Evolutionary conservation across 768 basidiomycete species (phyloP).

Genomic region (Amanita inopinata): DNA sequence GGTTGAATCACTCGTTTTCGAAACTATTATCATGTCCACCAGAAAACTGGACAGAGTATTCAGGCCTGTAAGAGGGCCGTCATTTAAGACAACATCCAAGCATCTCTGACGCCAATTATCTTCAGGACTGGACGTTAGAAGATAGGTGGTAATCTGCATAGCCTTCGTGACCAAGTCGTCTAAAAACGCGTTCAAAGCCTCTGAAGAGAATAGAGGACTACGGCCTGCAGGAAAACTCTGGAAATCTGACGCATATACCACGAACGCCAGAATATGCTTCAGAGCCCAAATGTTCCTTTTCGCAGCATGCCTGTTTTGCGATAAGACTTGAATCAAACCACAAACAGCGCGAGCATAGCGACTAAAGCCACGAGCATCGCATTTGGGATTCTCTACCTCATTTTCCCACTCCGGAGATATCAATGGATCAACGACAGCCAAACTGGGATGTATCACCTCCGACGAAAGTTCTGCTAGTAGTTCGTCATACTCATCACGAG

Average conservation of each 20-base stretch:
- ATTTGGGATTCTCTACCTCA: conserved; percentile 11
- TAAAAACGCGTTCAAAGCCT: conserved; percentile 24
- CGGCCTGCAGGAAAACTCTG: conserved; percentile 38
- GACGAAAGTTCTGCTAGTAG: conserved; percentile 38
- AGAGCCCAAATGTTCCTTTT: conserved; percentile 56
- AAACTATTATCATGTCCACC: conserved; percentile 20
- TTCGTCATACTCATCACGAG: conserved; percentile 31
- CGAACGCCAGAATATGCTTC: conserved; percentile 56
- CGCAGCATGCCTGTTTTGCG: conserved; percentile 50
- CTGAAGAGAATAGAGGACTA: conserved; percentile 38
- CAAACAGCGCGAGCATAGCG: conserved; percentile 53
- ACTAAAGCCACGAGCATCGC: conserved; percentile 35
- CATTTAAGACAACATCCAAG: conserved; percentile 23
- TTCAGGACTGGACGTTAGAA: conserved; percentile 39
- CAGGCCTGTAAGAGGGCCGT: conserved; percentile 13
- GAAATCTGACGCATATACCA: conserved; percentile 53
- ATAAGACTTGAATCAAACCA: conserved; percentile 46
- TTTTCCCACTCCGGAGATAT: conserved; percentile 34
- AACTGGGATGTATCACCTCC: conserved; percentile 38
- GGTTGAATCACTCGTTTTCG: conserved; percentile 32
- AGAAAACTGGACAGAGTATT: conserved; percentile 21
- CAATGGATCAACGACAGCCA: conserved; percentile 51
- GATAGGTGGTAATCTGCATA: conserved; percentile 51
- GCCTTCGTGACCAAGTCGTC: conserved; percentile 34
- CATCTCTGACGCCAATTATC: conserved; percentile 42